Evolutionary conservation across 2,329 filamentous ascomycete species (phyloP).

Genomic region (Neobulgaria alba): DNA sequence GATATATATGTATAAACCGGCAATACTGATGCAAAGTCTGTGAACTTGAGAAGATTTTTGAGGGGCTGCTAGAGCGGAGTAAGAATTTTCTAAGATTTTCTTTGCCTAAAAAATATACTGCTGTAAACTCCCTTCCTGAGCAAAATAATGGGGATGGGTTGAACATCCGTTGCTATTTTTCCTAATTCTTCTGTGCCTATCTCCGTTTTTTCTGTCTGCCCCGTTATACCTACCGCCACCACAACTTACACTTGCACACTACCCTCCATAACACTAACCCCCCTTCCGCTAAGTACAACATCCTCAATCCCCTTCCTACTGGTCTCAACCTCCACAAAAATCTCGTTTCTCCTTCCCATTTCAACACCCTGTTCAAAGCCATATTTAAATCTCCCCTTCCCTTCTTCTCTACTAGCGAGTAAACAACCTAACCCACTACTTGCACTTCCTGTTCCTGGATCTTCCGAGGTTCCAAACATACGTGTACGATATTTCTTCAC

Average conservation of each 20-base stretch:
- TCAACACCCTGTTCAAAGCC: conserved; percentile 57
- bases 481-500: conserved; percentile 38
- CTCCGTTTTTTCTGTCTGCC: not conserved
- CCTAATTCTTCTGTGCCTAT: no score
- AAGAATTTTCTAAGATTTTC: no score
- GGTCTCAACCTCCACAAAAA: conserved; percentile 8
- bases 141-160: no score
- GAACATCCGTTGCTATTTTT: no score
- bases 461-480: conserved; percentile 50
- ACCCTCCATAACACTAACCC: conserved; percentile 18
- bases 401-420: conserved; percentile 37
- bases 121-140: no score
- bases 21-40: no score
- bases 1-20: no score
- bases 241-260: conserved; percentile 5
- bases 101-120: no score
- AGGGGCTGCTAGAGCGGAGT: no score
- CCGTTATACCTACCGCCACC: not conserved
- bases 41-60: no score
- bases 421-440: conserved; percentile 49
- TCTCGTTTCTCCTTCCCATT: conserved; percentile 40
- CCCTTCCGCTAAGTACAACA: conserved; percentile 13
- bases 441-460: conserved; percentile 55
- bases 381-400: conserved; percentile 31
- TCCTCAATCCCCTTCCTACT: conserved; percentile 6